phyloP scores from a whole-genome alignment of 2,329 filamentous ascomycete species.

The Apiospora koreana region DNA sequence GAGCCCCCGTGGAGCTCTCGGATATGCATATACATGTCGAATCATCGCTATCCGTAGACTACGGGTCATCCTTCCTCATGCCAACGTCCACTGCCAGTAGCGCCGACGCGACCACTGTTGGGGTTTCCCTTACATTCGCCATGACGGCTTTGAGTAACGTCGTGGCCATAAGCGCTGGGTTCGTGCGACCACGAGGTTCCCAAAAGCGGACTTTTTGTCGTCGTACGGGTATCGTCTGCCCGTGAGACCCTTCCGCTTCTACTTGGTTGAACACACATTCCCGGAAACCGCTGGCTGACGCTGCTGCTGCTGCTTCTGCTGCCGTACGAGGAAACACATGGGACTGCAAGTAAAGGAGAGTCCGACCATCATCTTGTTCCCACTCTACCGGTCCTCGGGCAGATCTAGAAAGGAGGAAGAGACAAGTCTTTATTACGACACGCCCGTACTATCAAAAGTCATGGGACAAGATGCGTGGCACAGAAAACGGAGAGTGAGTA shows the following conservation, averaged over 20 bases:
- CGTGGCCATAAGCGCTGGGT: not conserved
- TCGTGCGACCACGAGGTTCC: not conserved
- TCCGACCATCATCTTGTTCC: not conserved
- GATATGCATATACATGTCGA: not conserved
- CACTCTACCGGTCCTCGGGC: not conserved
- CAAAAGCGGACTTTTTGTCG: not conserved
- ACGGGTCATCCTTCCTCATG: not conserved
- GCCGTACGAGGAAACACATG: not conserved
- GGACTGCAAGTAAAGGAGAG: no score
- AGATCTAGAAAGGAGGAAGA: not conserved
- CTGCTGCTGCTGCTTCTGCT: not conserved
- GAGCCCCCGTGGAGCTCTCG: not conserved
- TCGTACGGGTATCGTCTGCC: not conserved
- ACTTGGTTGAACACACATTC: not conserved
- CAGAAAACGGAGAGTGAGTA: not conserved
- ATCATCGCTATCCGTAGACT: not conserved
- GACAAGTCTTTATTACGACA: not conserved
- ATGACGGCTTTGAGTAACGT: not conserved
- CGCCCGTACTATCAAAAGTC: not conserved
- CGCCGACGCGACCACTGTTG: not conserved
- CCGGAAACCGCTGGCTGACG: not conserved
- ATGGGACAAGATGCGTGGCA: not conserved
- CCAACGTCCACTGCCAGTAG: not conserved
- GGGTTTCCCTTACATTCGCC: not conserved
- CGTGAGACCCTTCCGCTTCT: not conserved